A percentile compares a stretch with the other conserved stretches of the same genome.
phyloP scores from a whole-genome alignment of 306 rosid genomes.

The barrel medic (Medicago truncatula) region MtrunA17r5.0-ANR NC_053048.1:51386501-51387000 shows the following conservation, averaged over 20 bases:
- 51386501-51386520: conserved; percentile 13
- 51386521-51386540: background rate
- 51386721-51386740: conserved; percentile 83
- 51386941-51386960: conserved; percentile 73
- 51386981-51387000: conserved; percentile 86
- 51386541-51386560: conserved; percentile 65
- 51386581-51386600: conserved; percentile 79
- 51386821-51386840: conserved; percentile 71
- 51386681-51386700: conserved; percentile 73
- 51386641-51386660: conserved; percentile 84
- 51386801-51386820: conserved; percentile 67
- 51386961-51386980: conserved; percentile 85
- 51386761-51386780: conserved; percentile 63
- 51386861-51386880: conserved; percentile 53
- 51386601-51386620: conserved; percentile 58
- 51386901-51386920: conserved; percentile 68
- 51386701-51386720: conserved; percentile 64
- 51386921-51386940: conserved; percentile 64
- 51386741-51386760: conserved; percentile 83
- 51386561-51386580: conserved; percentile 88
- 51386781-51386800: conserved; percentile 67
- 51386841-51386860: conserved; percentile 56
- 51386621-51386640: conserved; percentile 87
- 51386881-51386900: conserved; percentile 65
- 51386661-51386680: conserved; percentile 92